Evolutionary conservation across 2,329 filamentous ascomycete species (phyloP).

Genomic region (Lachnellula occidentalis): DNA sequence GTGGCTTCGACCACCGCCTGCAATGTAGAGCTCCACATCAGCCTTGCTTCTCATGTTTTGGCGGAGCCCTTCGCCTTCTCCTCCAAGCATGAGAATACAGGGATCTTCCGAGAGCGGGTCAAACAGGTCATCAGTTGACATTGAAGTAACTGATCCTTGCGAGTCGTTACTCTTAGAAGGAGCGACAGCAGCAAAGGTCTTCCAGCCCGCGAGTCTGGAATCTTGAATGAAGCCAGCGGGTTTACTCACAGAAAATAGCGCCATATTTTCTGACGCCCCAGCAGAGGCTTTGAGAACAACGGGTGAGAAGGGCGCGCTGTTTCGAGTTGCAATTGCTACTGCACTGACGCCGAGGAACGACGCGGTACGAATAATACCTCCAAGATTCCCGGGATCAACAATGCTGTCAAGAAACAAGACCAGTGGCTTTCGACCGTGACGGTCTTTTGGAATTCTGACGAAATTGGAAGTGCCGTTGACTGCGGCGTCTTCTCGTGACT

Average conservation of each 20-base stretch:
- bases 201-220: constrained; percentile 71
- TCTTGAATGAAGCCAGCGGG: constrained; percentile 63
- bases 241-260: constrained; percentile 64
- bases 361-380: constrained; percentile 80
- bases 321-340: constrained; percentile 68
- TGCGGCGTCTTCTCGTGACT: constrained; percentile 66
- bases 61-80: constrained; percentile 72
- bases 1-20: constrained; percentile 38
- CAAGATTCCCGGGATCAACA: constrained; percentile 83
- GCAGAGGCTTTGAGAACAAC: constrained; percentile 82
- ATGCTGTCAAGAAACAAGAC: constrained; percentile 71
- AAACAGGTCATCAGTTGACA: constrained; percentile 47
- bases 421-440: constrained; percentile 54
- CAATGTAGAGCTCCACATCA: constrained; percentile 62
- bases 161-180: constrained; percentile 37
- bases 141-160: constrained; percentile 3
- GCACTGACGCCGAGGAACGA: constrained; percentile 88
- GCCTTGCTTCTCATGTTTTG: constrained; percentile 58
- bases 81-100: constrained; percentile 76
- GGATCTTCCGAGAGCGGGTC: constrained; percentile 56
- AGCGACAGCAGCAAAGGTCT: constrained; percentile 70
- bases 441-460: constrained; percentile 26
- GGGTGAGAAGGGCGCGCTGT: constrained; percentile 68
- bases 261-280: constrained; percentile 77
- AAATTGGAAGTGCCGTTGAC: constrained; percentile 66